Percentiles rank a stretch among this genome's conserved stretches.
Conservation (phyloP, 2,329 filamentous ascomycete genomes). For the Colletotrichum echinochloae region DNA sequence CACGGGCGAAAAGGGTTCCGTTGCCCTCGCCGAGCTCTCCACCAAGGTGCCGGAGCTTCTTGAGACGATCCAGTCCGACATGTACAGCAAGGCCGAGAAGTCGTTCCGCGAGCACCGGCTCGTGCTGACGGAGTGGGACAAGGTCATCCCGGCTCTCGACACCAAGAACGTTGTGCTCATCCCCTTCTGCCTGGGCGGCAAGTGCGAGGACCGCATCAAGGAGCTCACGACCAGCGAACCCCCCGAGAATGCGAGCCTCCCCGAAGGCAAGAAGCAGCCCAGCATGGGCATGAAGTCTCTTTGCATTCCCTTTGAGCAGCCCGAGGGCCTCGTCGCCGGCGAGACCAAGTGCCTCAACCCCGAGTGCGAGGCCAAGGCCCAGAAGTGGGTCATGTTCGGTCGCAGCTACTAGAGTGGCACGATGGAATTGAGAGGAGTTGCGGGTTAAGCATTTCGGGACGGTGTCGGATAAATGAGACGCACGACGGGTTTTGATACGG, state of each 20-base stretch:
- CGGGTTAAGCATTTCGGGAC: conserved; percentile 36
- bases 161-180: conserved; percentile 93
- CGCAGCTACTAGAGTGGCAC: conserved; percentile 67
- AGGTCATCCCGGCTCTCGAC: conserved; percentile 91
- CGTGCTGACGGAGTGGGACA: conserved; percentile 86
- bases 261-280: conserved; percentile 66
- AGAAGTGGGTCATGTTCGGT: conserved; percentile 95
- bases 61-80: conserved; percentile 88
- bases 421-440: conserved; percentile 37
- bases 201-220: conserved; percentile 96
- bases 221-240: conserved; percentile 82
- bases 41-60: conserved; percentile 83
- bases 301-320: conserved; percentile 85
- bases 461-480: conserved; percentile 30
- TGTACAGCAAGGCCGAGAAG: conserved; percentile 80
- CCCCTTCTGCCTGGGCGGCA: conserved; percentile 83
- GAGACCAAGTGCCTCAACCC: conserved; percentile 94
- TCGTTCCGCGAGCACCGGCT: conserved; percentile 85
- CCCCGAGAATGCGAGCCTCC: conserved; percentile 54
- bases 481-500: conserved; percentile 32
- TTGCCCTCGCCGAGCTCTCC: conserved; percentile 79
- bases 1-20: conserved; percentile 83
- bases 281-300: conserved; percentile 76
- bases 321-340: conserved; percentile 79
- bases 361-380: conserved; percentile 79